Evolutionary conservation across 139 green algal genomes (phyloP).

Genomic region (Coccomyxa sp.): DNA sequence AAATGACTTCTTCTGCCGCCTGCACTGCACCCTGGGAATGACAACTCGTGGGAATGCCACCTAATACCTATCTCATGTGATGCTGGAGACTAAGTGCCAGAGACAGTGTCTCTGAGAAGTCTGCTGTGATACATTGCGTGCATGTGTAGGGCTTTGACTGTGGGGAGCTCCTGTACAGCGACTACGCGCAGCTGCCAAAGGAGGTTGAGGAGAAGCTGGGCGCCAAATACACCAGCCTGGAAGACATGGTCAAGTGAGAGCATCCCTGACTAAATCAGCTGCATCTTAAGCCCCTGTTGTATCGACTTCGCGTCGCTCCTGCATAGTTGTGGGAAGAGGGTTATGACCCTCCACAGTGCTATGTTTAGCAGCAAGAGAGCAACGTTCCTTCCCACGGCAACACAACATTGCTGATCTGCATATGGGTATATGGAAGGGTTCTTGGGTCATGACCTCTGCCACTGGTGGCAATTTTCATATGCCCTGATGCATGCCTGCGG

Average conservation of each 20-base stretch:
- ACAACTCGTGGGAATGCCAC: neutral
- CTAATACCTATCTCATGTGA: neutral
- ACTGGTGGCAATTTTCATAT: no score
- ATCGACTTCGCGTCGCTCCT: no score
- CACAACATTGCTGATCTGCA: neutral
- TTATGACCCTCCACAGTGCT: no score
- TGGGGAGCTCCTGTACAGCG: neutral
- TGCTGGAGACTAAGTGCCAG: neutral
- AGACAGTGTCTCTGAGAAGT: neutral
- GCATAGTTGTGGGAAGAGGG: no score
- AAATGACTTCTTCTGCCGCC: neutral
- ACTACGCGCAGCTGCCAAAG: neutral
- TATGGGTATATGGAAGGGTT: no score
- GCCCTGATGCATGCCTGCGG: no score
- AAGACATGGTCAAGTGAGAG: neutral
- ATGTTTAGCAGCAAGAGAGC: neutral
- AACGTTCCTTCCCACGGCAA: neutral
- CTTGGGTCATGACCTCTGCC: no score
- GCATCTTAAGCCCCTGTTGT: neutral
- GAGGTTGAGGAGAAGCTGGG: neutral
- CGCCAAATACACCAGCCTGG: neutral
- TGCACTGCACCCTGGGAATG: neutral
- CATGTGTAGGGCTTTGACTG: neutral
- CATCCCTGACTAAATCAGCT: neutral
- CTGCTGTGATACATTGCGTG: neutral